Percentiles rank a stretch among this genome's conserved stretches.
phyloP scores from a whole-genome alignment of 352 stramenopile genomes.

The Globisporangium ultimum region DNA sequence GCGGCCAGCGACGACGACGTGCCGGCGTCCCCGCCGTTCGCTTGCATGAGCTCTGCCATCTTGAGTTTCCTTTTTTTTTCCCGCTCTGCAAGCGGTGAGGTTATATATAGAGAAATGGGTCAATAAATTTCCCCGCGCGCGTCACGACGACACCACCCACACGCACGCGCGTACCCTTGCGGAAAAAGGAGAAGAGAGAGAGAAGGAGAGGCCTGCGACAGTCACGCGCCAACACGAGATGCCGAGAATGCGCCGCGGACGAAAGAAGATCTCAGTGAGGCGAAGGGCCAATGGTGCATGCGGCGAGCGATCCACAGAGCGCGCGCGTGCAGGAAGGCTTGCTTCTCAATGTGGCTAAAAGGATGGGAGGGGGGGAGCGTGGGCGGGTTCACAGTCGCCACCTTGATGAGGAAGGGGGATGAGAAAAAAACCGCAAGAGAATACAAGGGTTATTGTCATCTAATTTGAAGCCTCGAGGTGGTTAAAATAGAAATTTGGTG shows the following conservation, averaged over 20 bases:
- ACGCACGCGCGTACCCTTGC: background rate
- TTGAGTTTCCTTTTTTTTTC: background rate
- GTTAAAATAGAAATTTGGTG: no score
- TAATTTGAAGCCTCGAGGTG: no score
- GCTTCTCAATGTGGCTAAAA: constrained; percentile 1
- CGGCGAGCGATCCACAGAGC: background rate
- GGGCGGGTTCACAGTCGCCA: background rate
- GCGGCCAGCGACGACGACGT: constrained; percentile 10
- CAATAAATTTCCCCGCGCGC: background rate
- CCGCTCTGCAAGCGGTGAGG: no score
- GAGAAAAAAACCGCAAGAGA: background rate
- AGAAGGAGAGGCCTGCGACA: no score
- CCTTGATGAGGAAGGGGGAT: background rate
- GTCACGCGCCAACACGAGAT: no score
- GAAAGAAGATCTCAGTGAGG: no score
- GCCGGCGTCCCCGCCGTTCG: background rate
- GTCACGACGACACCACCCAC: background rate
- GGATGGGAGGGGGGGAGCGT: constrained; percentile 8
- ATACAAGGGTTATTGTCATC: background rate
- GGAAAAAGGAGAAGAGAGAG: background rate
- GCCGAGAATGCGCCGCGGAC: no score
- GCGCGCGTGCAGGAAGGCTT: background rate
- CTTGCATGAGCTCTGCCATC: constrained; percentile 3
- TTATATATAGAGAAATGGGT: constrained; percentile 2
- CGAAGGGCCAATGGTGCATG: no score